Evolutionary conservation across 306 rosid genomes (phyloP).

Genomic region (Albizia julibrissin): DNA sequence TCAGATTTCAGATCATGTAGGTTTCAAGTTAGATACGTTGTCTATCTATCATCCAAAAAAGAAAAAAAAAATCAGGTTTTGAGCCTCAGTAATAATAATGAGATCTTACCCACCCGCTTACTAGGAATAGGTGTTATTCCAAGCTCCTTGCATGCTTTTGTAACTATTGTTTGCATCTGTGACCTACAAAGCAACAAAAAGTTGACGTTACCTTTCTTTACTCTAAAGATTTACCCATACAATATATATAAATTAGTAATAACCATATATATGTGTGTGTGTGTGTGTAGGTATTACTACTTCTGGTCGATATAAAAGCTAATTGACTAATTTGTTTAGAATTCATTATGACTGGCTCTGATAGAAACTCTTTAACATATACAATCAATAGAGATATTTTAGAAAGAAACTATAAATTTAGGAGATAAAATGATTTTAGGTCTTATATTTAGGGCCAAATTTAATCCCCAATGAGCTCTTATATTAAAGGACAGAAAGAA

Average conservation of each 20-base stretch:
- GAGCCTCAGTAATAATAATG: neutral
- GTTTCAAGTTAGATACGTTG: neutral
- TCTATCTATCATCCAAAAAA: constrained; percentile 17
- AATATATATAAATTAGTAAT: neutral
- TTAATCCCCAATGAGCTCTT: too few species aligned
- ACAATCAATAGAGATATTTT: too few species aligned
- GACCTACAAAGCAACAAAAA: constrained; percentile 62
- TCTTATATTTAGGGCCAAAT: too few species aligned
- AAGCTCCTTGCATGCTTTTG: constrained; percentile 91
- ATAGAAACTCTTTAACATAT: too few species aligned
- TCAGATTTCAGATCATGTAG: neutral
- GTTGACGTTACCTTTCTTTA: neutral
- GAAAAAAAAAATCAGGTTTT: neutral
- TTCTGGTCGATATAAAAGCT: too few species aligned
- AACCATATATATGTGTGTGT: too few species aligned
- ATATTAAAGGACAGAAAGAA: too few species aligned
- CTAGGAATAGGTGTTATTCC: constrained; percentile 80
- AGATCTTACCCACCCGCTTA: constrained; percentile 72
- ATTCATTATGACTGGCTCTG: too few species aligned
- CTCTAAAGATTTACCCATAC: neutral
- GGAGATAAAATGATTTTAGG: too few species aligned
- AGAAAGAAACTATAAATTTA: too few species aligned
- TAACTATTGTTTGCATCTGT: constrained; percentile 96
- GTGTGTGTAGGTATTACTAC: too few species aligned
- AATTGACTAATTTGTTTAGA: too few species aligned